Conservation (phyloP, 1,284 basidiomycete genomes). For the Phellopilus nigrolimitatus region DNA sequence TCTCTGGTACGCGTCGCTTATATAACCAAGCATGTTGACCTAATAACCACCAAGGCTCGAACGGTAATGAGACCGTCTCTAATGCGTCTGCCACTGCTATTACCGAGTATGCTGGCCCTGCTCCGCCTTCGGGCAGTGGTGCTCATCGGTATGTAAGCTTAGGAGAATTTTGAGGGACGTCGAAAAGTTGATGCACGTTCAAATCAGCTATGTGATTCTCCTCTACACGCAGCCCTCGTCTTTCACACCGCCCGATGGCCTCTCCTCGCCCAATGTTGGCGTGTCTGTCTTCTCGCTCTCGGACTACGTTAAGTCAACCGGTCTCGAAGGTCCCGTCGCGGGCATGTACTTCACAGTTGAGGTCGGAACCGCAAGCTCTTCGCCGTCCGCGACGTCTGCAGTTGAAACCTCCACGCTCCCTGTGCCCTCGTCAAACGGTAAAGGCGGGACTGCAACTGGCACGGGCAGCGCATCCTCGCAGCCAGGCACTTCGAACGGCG, state of each 20-base stretch:
- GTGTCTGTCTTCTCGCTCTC: conserved; percentile 50
- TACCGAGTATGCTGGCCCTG: conserved; percentile 71
- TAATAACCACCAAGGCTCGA: too few species aligned
- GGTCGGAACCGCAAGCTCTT: conserved; percentile 53
- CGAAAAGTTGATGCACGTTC: too few species aligned
- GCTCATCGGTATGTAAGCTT: conserved; percentile 63
- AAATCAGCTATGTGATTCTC: conserved; percentile 69
- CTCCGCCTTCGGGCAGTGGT: conserved; percentile 61
- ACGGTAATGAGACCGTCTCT: conserved; percentile 35
- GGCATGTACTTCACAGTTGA: conserved; percentile 75
- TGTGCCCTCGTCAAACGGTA: conserved; percentile 27
- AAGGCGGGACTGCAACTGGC: conserved; percentile 16
- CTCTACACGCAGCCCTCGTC: conserved; percentile 56
- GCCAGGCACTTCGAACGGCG: not conserved
- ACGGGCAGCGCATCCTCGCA: conserved; percentile 4
- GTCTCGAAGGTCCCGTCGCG: conserved; percentile 54
- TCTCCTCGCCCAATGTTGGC: conserved; percentile 43
- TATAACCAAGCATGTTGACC: too few species aligned
- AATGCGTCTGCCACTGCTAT: conserved; percentile 47
- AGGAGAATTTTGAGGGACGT: too few species aligned
- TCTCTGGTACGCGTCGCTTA: conserved; percentile 32
- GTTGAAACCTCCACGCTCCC: conserved; percentile 60
- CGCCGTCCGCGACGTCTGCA: conserved; percentile 52
- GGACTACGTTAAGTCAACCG: conserved; percentile 48
- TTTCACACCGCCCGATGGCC: conserved; percentile 59